phyloP scores from a whole-genome alignment of 2,329 filamentous ascomycete genomes.

The Alternaria tenuissima region DNA sequence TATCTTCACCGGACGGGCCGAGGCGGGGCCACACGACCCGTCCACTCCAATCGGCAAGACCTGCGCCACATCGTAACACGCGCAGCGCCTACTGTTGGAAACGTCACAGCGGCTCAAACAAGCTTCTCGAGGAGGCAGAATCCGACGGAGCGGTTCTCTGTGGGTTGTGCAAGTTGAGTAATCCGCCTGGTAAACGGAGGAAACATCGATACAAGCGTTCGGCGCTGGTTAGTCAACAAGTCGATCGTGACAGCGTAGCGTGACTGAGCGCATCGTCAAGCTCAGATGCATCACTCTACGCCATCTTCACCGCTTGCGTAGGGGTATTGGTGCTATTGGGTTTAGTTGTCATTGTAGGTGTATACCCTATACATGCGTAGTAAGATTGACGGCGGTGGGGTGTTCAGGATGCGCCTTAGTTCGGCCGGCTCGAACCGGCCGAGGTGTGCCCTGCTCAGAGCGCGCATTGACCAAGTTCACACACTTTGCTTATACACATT shows the following conservation, averaged over 20 bases:
- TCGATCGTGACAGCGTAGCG: neutral
- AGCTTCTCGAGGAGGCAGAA: neutral
- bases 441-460: neutral
- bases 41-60: neutral
- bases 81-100: neutral
- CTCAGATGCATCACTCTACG: neutral
- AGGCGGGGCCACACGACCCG: neutral
- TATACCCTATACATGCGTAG: neutral
- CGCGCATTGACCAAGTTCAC: neutral
- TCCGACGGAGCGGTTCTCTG: neutral
- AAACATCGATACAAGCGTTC: neutral
- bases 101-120: neutral
- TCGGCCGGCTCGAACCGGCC: neutral
- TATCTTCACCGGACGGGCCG: neutral
- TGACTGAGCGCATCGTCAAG: neutral
- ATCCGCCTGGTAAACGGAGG: neutral
- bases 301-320: neutral
- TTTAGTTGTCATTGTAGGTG: neutral
- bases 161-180: neutral
- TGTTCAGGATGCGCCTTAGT: neutral
- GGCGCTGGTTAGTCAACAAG: neutral
- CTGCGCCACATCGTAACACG: neutral
- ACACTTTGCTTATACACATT: neutral
- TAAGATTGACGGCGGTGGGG: neutral
- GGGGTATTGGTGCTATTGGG: neutral